Base-by-base conservation (phyloP, 805 yeast species). In the Metschnikowia sp. region DNA sequence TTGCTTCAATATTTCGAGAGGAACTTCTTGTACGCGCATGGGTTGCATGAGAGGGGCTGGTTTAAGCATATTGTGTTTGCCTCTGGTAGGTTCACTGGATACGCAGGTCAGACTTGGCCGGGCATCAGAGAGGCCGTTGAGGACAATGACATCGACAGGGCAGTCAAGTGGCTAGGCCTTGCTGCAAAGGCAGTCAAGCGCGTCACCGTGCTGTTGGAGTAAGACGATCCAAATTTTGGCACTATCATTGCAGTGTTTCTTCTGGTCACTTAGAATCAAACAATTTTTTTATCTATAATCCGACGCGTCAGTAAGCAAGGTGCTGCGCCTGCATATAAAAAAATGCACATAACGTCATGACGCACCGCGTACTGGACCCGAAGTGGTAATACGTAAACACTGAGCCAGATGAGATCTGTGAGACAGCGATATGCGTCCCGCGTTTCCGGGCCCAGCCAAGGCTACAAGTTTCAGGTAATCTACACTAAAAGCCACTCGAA, bases 51-150 rank as follows among this genome's bases (percentile, higher is more conserved):
- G 32, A 69, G 88, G 53, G 62, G 63, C 7, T 83, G 86, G 84
- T 78, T 82, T 70, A 82, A 75, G 59, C 88, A 84, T 63, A 68
- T 82, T 28, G 66, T 84, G 0, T 82, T 73, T 61, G 86, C 86
- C 3, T 83, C 88, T 8, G 77, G 81, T 41, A 67, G 77, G 50
- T 66, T 54, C 30, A 69, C 76, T 11, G 87, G 86, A 0, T 69
- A 68, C 42, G 66, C 68, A 1, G 81, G 79, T 1, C 79, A 73
- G 42, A 69, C 81, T 1, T 65, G 83, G 39, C 88, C 91, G 1
- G 83, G 85, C 0, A 63, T 84, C 19, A 63, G 68, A 32, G 88
- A 83, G 49, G 80, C 86, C 0, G 52, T 82, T 11, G 73, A 67
- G 42, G 77, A 70, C 36, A 57, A 51, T 0, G 79, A 83, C 50